Percentiles rank a stretch among this genome's conserved stretches.
phyloP scores from a whole-genome alignment of 2,329 filamentous ascomycete species.

The Neonectria faginata region DNA sequence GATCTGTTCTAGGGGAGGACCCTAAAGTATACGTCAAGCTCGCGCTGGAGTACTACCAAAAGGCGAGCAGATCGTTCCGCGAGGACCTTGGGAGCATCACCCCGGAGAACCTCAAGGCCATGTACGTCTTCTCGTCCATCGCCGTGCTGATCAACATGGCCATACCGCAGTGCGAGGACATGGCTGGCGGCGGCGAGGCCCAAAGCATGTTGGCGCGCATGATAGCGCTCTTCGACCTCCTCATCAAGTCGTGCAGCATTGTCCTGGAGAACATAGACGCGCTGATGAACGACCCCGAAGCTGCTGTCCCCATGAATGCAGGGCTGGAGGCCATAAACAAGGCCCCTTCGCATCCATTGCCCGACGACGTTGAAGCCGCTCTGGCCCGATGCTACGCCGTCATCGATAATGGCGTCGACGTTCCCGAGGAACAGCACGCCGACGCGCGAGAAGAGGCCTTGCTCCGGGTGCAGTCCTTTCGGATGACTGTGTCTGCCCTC shows the following conservation, averaged over 20 bases:
- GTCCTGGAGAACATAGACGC: conserved; percentile 34
- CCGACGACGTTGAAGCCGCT: conserved; percentile 22
- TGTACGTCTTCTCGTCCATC: conserved; percentile 43
- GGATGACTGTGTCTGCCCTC: conserved; percentile 47
- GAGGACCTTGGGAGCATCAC: conserved; percentile 38
- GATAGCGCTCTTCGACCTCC: conserved; percentile 35
- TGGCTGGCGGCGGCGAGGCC: conserved; percentile 22
- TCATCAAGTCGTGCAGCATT: conserved; percentile 37
- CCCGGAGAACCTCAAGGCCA: conserved; percentile 35
- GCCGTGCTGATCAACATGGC: conserved; percentile 43
- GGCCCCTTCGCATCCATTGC: neutral
- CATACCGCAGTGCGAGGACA: conserved; percentile 36
- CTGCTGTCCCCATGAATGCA: conserved; percentile 9
- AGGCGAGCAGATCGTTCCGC: conserved; percentile 40
- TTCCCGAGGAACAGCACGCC: neutral
- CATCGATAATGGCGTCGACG: conserved; percentile 32
- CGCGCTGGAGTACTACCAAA: conserved; percentile 43
- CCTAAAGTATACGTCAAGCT: conserved; percentile 36
- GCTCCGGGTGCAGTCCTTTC: conserved; percentile 25
- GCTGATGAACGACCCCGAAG: conserved; percentile 23
- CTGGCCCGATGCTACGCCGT: conserved; percentile 24
- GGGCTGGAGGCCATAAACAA: conserved; percentile 12
- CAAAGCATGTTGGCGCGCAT: conserved; percentile 36
- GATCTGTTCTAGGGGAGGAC: conserved; percentile 29
- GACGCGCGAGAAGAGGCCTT: conserved; percentile 11